phyloP scores from a whole-genome alignment of 495 filamentous ascomycete species.

The Cercophora newfieldiana region DNA sequence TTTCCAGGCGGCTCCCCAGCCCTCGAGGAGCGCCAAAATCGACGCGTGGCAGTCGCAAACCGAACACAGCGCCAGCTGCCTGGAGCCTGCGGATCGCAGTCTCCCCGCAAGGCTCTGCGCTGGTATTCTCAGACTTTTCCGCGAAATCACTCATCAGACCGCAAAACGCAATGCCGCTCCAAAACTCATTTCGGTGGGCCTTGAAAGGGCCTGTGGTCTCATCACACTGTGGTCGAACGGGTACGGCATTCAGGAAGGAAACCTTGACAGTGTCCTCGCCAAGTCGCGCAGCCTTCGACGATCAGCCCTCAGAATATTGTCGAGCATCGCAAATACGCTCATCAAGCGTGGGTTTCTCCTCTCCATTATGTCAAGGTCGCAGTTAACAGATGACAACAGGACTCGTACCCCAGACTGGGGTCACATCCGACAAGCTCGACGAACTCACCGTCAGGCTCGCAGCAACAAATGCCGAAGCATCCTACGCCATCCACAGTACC shows the following conservation, averaged over 20 bases:
- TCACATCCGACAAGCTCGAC: neutral
- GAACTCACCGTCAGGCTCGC: neutral
- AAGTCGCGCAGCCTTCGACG: conserved; percentile 1
- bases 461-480: neutral
- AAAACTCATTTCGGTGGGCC: neutral
- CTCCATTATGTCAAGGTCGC: neutral
- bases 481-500: neutral
- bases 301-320: neutral
- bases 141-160: conserved; percentile 4
- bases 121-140: neutral
- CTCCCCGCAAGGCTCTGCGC: conserved; percentile 11
- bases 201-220: conserved; percentile 5
- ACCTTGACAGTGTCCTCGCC: conserved; percentile 3
- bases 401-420: neutral
- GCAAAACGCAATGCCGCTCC: neutral
- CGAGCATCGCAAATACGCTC: neutral
- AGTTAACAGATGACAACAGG: neutral
- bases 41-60: neutral
- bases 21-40: neutral
- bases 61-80: neutral
- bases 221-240: conserved; percentile 17
- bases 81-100: neutral
- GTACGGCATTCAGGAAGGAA: conserved; percentile 10
- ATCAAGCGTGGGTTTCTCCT: neutral
- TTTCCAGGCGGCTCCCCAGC: neutral